Base-by-base conservation (phyloP, 345 rosid genomes). In the Carallia brachiata region DNA sequence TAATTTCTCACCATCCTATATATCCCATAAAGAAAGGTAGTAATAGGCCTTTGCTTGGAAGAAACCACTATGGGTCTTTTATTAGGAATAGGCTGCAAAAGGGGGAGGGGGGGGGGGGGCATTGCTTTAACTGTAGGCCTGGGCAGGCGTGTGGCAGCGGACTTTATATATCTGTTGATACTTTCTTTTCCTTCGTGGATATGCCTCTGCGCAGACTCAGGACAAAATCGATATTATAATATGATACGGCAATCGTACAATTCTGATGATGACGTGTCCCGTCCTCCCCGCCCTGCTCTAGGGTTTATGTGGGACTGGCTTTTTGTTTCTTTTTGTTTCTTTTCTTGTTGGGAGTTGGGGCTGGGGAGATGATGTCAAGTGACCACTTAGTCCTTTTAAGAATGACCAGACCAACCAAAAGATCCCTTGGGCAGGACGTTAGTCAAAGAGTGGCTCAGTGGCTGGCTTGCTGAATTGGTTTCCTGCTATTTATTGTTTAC, bases 11-110 rank as follows among this genome's bases (percentile, higher is more conserved):
- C 23, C 23, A 23, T 23, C 23, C 23, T 23, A 23, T 23, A 23
- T 23, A 23, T 23, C 23, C 23, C 23, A 23, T 23, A 23, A 23
- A 23, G 23, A 23, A 23, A 23, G 23, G 23, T 23, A 23, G 23
- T 23, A 69, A 37, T 55, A 73, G 52, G 67, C 54, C 71, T 61
- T 88, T 84, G 90, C 85, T 88, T 88, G 87, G 60, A 88, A 86
- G 87, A 53, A 88, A 82, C 88, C 63, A 52, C 79, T 78, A 61
- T 69, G 70, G 52, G 37, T 44, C 50, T 44, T 44, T 44, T 44
- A 44, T 2, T 44, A 23, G 23, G 23, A 23, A 23, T 32, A 12
- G 50, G 50, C 50, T 44, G 50, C 50, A 44, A 44, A 44, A 16
- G 50, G 17, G 12, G 50, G 50, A 16, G 50, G 17, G 12, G 50